Evolutionary conservation across 805 yeast genomes (phyloP), one percentile per base, ranked within the genome.

Genomic region (Yarrowia sp.): DNA sequence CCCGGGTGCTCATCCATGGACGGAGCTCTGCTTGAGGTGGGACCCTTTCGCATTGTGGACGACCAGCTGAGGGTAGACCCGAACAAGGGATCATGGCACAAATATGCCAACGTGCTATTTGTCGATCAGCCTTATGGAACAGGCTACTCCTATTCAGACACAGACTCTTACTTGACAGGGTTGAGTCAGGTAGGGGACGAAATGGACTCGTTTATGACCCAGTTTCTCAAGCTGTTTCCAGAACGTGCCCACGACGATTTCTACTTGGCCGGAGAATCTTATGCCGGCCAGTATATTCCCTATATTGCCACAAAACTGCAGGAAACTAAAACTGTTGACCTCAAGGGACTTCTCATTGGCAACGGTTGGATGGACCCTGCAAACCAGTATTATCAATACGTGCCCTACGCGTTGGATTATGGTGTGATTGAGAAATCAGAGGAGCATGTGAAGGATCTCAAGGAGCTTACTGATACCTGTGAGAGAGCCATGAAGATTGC

Each of bases 1-100:
- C 99, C 99, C 0, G 99, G 99, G 0, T 95, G 99, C 76, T 92
- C 97, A 1, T 92, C 98, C 0, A 87, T 94, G 95, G 99, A 95
- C 78, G 99, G 99, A 15, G 97, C 97, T 0, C 76, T 95, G 71
- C 85, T 93, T 86, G 99, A 95, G 76, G 79, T 87, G 3, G 99
- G 99, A 0, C 98, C 99, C 0, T 84, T 92, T 52, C 81, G 97
- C 66, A 83, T 92, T 19, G 78, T 80, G 71, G 71, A 75, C 0
- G 74, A 83, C 9, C 69, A 69, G 30, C 70, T 71, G 14, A 75
- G 81, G 64, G 82, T 91, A 9, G 77, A 75, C 14, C 77, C 80
- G 66, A 91, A 91, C 76, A 74, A 80, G 1, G 97, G 97, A 0
- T 84, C 95, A 1, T 95, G 99, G 98, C 86, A 87, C 76, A 85